Evolutionary conservation across 148 eudicot species (phyloP), one percentile per base, ranked within the genome.

Genomic region (Nepenthes mirabilis): DNA sequence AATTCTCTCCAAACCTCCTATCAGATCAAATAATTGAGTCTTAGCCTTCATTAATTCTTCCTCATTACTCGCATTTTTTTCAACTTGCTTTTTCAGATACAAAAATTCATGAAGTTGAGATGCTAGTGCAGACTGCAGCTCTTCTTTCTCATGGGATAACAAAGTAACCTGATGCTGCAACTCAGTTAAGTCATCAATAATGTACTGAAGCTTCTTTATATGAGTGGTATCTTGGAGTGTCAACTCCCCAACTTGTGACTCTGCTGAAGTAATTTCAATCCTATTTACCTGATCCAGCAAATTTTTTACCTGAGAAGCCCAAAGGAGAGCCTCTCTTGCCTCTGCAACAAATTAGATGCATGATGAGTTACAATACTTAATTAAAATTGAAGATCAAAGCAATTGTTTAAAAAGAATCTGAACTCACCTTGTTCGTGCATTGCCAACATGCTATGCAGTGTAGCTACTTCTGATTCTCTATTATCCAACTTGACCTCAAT

Each of bases 151-250:
- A 57, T 62, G 78, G 60, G 87, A 70, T 55, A 88, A 69, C 52
- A 64, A 70, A 56, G 58, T 64, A 52, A 75, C 63, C 61, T 82
- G 80, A 57, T 77, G 62, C 68, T 68, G 77, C 77, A 80, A 64
- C 57, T 72, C 72, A 32, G 74, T 61, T 55, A 74, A 76, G 52
- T 55, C 74, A 63, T 88, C 87, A 61, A 86, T 56, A 14, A 86
- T 68, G 74, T 77, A 80, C 47, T 74, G 63, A 56, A 93, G 89
- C 80, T 84, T 93, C 68, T 72, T 74, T 43, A 81, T 61, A 57
- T 71, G 75, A 62, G 70, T 62, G 37, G 85, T 67, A 69, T 72
- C 81, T 60, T 70, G 70, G 62, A 72, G 61, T 58, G 74, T 82
- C 53, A 74, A 34, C 50, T 82, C 77, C 51, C 67, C 71, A 0